These are phyloP conservation scores for Aspergillus sclerotialis DNA, from an alignment of 2,329 filamentous ascomycete species.

Conservation along the genomic window DNA sequence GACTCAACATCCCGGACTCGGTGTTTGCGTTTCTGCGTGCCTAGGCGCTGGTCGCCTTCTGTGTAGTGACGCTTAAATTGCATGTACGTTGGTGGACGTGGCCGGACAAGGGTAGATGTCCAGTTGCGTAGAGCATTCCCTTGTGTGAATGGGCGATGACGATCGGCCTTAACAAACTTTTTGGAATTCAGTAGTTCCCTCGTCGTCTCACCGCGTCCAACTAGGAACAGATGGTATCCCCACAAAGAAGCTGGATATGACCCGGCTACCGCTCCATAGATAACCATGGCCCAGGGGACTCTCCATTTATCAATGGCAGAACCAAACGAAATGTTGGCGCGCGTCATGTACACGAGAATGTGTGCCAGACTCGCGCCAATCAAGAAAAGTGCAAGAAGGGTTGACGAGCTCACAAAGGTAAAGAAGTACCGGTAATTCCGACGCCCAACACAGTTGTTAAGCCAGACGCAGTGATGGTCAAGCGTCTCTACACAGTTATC, in stretches of 20 bases:
- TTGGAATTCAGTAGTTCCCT: constrained; percentile 93
- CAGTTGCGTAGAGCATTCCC: constrained; percentile 70
- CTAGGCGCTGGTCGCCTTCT: constrained; percentile 79
- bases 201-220: constrained; percentile 87
- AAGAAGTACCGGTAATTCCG: constrained; percentile 99
- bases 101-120: constrained; percentile 71
- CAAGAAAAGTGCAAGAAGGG: constrained; percentile 68
- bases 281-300: constrained; percentile 79
- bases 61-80: constrained; percentile 72
- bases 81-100: constrained; percentile 81
- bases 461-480: constrained; percentile 97
- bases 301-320: constrained; percentile 63
- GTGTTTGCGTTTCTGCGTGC: constrained; percentile 49
- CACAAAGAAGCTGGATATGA: constrained; percentile 78
- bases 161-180: constrained; percentile 87
- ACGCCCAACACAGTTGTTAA: constrained; percentile 95
- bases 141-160: constrained; percentile 85
- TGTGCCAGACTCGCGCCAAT: constrained; percentile 74
- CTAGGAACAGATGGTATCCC: constrained; percentile 85
- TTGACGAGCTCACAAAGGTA: constrained; percentile 74
- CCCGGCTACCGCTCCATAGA: constrained; percentile 69
- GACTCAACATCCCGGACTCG: constrained; percentile 43
- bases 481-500: constrained; percentile 97
- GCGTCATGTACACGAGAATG: constrained; percentile 63
- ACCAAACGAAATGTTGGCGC: constrained; percentile 60